These are phyloP conservation scores for Orychophragmus violaceus DNA, from an alignment of 345 rosid genomes.

Conservation along the genomic window DNA sequence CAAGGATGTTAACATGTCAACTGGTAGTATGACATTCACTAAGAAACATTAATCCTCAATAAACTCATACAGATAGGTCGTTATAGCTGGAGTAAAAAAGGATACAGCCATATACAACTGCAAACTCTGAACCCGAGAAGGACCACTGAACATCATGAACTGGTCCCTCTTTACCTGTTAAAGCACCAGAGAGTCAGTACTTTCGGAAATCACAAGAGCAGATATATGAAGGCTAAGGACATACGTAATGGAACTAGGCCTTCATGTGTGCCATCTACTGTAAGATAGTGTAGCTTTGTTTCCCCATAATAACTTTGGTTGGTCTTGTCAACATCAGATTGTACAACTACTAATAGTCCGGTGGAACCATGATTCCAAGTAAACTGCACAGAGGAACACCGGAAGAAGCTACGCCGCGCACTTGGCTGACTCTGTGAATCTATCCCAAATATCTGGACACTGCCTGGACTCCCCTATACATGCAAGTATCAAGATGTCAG, in stretches of 20 bases:
- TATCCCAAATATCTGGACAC: slow-evolving; percentile 78
- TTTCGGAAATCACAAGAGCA: neutral
- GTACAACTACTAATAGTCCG: slow-evolving; percentile 71
- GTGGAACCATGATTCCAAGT: slow-evolving; percentile 83
- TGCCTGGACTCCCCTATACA: slow-evolving; percentile 65
- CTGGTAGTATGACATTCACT: neutral
- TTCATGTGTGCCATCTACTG: slow-evolving; percentile 76
- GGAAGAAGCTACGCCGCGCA: slow-evolving; percentile 80
- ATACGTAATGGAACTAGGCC: slow-evolving; percentile 89
- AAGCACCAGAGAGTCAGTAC: slow-evolving; percentile 32
- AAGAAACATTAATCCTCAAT: neutral
- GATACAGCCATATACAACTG: slow-evolving; percentile 99
- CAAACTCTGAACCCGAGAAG: slow-evolving; percentile 77
- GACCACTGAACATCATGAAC: slow-evolving; percentile 99
- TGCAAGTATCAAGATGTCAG: slow-evolving; percentile 27
- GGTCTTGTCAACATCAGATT: slow-evolving; percentile 94
- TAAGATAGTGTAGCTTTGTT: slow-evolving; percentile 83
- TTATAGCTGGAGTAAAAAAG: slow-evolving; percentile 29
- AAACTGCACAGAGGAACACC: slow-evolving; percentile 82
- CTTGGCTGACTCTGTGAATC: slow-evolving; percentile 66
- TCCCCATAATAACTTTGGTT: slow-evolving; percentile 96
- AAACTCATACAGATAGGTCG: neutral
- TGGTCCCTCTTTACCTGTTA: slow-evolving; percentile 95
- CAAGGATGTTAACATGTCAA: neutral
- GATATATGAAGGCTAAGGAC: slow-evolving; percentile 26